Percentiles rank a stretch among this genome's conserved stretches.
These are phyloP conservation scores for Trichoderma lentiforme DNA, from an alignment of 2,329 filamentous ascomycete genomes.

Conservation along the genomic window DNA sequence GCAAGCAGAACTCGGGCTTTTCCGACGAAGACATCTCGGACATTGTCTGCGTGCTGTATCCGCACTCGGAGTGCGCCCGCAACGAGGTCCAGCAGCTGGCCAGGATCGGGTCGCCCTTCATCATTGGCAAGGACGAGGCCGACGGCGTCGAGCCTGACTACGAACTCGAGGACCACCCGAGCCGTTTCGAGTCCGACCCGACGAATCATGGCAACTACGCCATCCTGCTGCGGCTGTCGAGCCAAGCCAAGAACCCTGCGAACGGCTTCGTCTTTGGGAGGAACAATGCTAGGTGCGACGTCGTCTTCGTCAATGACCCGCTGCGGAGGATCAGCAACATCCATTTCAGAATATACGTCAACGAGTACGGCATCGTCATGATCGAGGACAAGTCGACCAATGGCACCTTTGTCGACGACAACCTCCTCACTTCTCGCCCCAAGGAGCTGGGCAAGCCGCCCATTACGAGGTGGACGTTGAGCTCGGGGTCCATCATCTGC, in stretches of 20 bases:
- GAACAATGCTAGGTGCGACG: slow-evolving; percentile 67
- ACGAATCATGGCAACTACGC: slow-evolving; percentile 53
- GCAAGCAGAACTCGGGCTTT: slow-evolving; percentile 78
- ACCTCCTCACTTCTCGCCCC: slow-evolving; percentile 52
- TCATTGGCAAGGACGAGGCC: slow-evolving; percentile 49
- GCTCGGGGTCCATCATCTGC: slow-evolving; percentile 68
- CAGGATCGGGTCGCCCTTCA: slow-evolving; percentile 45
- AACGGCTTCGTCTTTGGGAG: slow-evolving; percentile 86
- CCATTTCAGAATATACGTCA: slow-evolving; percentile 94
- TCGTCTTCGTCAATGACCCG: slow-evolving; percentile 64
- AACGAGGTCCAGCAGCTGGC: slow-evolving; percentile 60
- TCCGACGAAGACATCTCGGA: slow-evolving; percentile 80
- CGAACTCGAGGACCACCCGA: slow-evolving; percentile 47
- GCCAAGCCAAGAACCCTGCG: slow-evolving; percentile 62
- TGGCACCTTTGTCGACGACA: slow-evolving; percentile 80
- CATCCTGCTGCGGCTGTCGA: slow-evolving; percentile 77
- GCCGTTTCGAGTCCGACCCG: slow-evolving; percentile 43
- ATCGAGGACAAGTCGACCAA: slow-evolving; percentile 94
- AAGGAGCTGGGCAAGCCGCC: slow-evolving; percentile 35
- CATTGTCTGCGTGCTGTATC: slow-evolving; percentile 84
- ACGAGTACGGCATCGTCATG: slow-evolving; percentile 83
- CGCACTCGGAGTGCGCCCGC: slow-evolving; percentile 69
- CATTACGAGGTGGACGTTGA: slow-evolving; percentile 57
- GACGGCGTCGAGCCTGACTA: slow-evolving; percentile 52
- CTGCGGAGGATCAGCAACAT: slow-evolving; percentile 80